Evolutionary conservation across 768 basidiomycete genomes (phyloP), one percentile per base, ranked within the genome.

Genomic region (Kwoniella sp.): DNA sequence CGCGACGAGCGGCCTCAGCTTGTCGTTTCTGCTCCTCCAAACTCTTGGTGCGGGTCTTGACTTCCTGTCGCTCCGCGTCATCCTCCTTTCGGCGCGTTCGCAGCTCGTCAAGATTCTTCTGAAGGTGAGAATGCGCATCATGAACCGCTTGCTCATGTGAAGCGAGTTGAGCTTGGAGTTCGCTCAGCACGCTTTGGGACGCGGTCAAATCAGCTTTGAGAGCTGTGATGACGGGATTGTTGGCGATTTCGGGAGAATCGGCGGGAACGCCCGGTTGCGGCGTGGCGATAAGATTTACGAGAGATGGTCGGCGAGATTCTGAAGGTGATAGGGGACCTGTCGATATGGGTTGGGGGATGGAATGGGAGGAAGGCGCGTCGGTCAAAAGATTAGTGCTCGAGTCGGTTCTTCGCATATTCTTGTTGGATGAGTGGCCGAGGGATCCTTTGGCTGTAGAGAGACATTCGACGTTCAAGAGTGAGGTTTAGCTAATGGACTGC

Each of bases 11-110:
- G 56, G 86, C 84, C 81, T 99, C 96, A 12, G 93, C 92, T 29
- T 83, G 83, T 31, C 95, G 88, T 81, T 89, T 90, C 59, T 87
- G 83, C 78, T 99, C 95, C 71, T 99, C 95, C 1, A 97, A 83
- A 1, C 84, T 79, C 82, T 94, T 95, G 54, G 90, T 90, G 8
- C 89, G 88, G n/a, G 85, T 80, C 80, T 92, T 93, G 61, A 91
- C 82, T 75, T 96, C 93, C 25, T 85, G 81, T 57, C 91, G 86
- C 25, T 86, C 85, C 2, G 84, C 83, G 72, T 99, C 95, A 77
- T 98, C 95, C 68, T 89, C 86, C 45, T 89, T 89, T 79, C 74
- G 65, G 17, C 69, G 70, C 56, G 58, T 69, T 28, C 93, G 87
- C 55, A 89, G 86, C 20, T 86, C 84, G 41, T 89, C 88, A 38